A percentile compares a stretch with the other conserved stretches of the same genome.
Evolutionary conservation across 2,329 filamentous ascomycete genomes (phyloP).

Genomic region (Fusarium concolor): DNA sequence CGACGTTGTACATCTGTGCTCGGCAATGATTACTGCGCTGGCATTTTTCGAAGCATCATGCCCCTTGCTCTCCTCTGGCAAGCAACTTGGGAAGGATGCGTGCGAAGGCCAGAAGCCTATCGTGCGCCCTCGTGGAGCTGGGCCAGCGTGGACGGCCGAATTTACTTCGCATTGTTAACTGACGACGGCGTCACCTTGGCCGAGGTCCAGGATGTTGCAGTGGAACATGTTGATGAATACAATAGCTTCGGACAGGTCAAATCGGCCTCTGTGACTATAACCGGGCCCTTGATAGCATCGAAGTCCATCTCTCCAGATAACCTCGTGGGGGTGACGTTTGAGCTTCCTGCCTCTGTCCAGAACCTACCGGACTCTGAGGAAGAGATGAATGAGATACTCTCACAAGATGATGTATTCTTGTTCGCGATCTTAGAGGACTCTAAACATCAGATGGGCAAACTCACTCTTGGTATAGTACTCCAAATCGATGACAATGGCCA

Average conservation of each 20-base stretch:
- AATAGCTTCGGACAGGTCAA: neutral
- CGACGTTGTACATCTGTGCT: neutral
- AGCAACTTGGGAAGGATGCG: rapidly evolving
- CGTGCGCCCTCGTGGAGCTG: slow-evolving; percentile 6
- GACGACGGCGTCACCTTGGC: neutral
- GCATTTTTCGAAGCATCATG: neutral
- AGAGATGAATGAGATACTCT: neutral
- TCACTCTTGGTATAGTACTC: neutral
- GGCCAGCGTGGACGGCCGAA: neutral
- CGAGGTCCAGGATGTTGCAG: neutral
- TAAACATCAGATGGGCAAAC: neutral
- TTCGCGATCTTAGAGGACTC: neutral
- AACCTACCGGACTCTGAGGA: neutral
- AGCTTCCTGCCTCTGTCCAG: neutral
- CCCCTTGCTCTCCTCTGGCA: neutral
- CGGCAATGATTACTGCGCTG: neutral
- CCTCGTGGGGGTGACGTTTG: neutral
- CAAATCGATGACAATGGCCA: neutral
- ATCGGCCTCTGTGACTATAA: neutral
- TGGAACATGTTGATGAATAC: neutral
- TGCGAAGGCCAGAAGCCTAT: neutral
- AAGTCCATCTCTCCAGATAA: neutral
- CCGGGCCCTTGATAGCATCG: neutral
- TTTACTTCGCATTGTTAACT: neutral
- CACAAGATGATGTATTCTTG: neutral